Evolutionary conservation across 139 green algal genomes (phyloP), one percentile per base, ranked within the genome.

Genomic region (Nannochloris sp.): DNA sequence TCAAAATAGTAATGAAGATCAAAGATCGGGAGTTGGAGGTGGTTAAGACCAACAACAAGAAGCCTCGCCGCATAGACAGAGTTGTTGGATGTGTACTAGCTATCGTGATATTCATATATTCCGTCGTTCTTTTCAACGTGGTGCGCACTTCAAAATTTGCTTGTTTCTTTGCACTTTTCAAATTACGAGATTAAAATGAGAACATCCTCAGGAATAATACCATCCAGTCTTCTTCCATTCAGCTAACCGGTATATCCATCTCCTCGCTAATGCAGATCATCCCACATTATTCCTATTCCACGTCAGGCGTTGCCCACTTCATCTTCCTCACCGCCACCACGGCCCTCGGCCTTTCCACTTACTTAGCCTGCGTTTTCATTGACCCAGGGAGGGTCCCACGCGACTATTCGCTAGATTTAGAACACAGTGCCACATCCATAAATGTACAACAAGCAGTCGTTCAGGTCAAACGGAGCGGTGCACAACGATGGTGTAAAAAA

Each of bases 271-370:
- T 60, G 36, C 81, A 91, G 83, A 75, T 92, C 19, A 32, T 92
- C 9, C 81, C 85, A n/a, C 87, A 77, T 73, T 63, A 87, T 3
- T 77, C 57, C 34, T 87, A 79, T 67, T 81, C 60, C 2, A 85
- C 89, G 2, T 78, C 83, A 0, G 86, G 86, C 4, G 68, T 83
- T 25, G 60, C 68, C 3, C 78, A 92, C 48, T 59, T 89, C 47
- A 19, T 63, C 12, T 25, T 78, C 4, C 61, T 92, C 1, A 75
- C 76, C 3, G 27, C 63, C 2, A 78, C 60, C 3, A 82, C 79
- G 0, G 36, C 6, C 0, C 8, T 80, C 1, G 73, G 80, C 1
- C 61, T 90, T 3, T 60, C 38, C 32, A 85, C 72, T 66, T 90
- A 81, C 67, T 44, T 89, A 4, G 54, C 62, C 25, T 89, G 78